Evolutionary conservation across 129 eudicot genomes (phyloP).

Genomic region (Artemisia tridentata): DNA sequence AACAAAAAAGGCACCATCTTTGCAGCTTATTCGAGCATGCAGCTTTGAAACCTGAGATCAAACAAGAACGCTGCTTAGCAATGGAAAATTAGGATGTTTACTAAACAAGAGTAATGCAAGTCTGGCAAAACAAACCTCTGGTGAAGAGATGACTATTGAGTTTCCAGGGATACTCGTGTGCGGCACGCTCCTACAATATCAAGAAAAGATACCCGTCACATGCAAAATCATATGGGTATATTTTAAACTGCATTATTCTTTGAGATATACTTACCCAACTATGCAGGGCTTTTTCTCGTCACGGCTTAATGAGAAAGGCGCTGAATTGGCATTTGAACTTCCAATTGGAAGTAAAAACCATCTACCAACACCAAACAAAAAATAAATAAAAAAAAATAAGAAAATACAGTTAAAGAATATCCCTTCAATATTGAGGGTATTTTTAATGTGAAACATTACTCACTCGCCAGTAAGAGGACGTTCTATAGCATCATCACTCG

Average conservation of each 20-base stretch:
- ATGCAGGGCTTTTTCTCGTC: conserved; percentile 73
- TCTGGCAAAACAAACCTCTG: conserved; percentile 51
- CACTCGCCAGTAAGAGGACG: conserved; percentile 88
- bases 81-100: conserved; percentile 2
- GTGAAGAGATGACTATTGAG: conserved; percentile 60
- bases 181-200: conserved; percentile 57
- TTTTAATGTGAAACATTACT: conserved; percentile 32
- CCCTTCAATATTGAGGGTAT: conserved; percentile 2
- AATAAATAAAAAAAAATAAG: no score
- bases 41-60: conserved; percentile 61
- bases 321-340: conserved; percentile 37
- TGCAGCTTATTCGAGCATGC: conserved; percentile 86
- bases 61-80: background rate
- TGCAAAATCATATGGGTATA: background rate
- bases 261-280: conserved; percentile 59
- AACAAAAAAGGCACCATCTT: conserved; percentile 71
- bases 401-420: background rate
- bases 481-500: conserved; percentile 94
- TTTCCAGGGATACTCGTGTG: conserved; percentile 62
- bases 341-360: conserved; percentile 89
- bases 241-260: conserved; percentile 1
- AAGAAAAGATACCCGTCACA: conserved; percentile 1
- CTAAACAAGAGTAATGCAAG: conserved; percentile 3
- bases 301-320: conserved; percentile 56
- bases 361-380: conserved; percentile 34